These are phyloP conservation scores for Lentinula aciculospora DNA, from an alignment of 768 basidiomycete genomes.

Conservation along the genomic window DNA sequence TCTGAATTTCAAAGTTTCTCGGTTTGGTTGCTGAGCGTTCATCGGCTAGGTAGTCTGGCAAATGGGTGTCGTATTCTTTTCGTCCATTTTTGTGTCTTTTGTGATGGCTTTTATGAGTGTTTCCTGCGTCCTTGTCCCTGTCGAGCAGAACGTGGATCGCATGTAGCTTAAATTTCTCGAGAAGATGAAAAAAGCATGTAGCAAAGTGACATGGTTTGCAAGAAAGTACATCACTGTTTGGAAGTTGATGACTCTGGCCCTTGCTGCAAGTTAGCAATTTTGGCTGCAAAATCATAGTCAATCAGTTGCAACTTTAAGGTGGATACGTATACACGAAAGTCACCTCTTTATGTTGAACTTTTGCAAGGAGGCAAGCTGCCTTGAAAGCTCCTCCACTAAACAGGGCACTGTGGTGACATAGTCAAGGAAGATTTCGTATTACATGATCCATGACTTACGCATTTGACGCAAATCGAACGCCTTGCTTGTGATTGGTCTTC, in stretches of 20 bases:
- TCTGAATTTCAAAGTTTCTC: slow-evolving; percentile 27
- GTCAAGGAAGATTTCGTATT: too few species aligned
- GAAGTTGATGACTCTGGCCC: slow-evolving; percentile 14
- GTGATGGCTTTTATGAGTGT: slow-evolving; percentile 24
- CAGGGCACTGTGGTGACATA: not conserved
- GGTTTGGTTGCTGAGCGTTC: slow-evolving; percentile 30
- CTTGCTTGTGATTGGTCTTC: not conserved
- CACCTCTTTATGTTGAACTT: slow-evolving; percentile 12
- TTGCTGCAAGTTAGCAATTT: not conserved
- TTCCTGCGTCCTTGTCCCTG: slow-evolving; percentile 18
- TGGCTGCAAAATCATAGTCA: not conserved
- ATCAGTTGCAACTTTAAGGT: too few species aligned
- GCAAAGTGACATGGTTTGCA: slow-evolving; percentile 37
- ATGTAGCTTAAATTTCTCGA: slow-evolving; percentile 29
- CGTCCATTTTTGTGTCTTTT: slow-evolving; percentile 19
- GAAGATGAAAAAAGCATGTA: slow-evolving; percentile 33
- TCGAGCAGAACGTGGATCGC: slow-evolving; percentile 30
- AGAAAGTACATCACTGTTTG: slow-evolving; percentile 17
- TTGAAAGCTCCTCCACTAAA: slow-evolving; percentile 16
- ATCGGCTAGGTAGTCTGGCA: slow-evolving; percentile 15
- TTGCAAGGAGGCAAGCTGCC: slow-evolving; percentile 23
- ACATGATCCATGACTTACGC: too few species aligned
- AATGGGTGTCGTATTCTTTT: slow-evolving; percentile 12
- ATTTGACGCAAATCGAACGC: not conserved
- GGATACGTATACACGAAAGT: not conserved